Conservation (phyloP, 164 flowering plant genomes). For the Vitis amurensis region DNA sequence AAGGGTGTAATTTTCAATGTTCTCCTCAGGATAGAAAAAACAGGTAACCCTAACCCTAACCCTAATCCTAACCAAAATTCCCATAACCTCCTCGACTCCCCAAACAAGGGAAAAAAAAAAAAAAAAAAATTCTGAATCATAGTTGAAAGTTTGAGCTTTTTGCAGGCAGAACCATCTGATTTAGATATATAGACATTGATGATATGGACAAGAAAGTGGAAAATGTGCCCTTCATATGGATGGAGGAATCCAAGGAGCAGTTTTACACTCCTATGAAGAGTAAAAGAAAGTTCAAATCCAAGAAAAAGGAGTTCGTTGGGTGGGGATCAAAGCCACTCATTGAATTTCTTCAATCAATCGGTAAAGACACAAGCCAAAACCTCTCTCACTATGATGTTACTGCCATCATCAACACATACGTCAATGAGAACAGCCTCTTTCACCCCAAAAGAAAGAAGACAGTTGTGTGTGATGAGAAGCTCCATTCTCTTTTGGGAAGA, state of each 20-base stretch:
- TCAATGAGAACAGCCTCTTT: conserved; percentile 26
- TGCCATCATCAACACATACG: conserved; percentile 23
- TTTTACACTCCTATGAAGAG: neutral
- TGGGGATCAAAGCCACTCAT: conserved; percentile 45
- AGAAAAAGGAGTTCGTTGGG: conserved; percentile 33
- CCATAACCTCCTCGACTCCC: too few relatives aligned
- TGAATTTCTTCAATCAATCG: conserved; percentile 36
- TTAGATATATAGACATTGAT: too few relatives aligned
- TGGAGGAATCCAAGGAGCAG: conserved; percentile 13
- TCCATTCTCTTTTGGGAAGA: conserved; percentile 33
- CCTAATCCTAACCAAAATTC: too few relatives aligned
- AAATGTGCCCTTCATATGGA: conserved; percentile 9
- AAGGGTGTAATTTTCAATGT: too few relatives aligned
- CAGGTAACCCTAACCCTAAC: too few relatives aligned
- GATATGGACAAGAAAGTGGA: neutral
- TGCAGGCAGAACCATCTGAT: too few relatives aligned
- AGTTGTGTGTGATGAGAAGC: conserved; percentile 36
- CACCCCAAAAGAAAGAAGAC: conserved; percentile 37
- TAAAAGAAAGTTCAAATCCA: conserved; percentile 26
- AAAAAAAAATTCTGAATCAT: too few relatives aligned
- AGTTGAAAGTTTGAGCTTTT: too few relatives aligned
- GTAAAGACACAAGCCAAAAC: conserved; percentile 19
- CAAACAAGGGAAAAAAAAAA: too few relatives aligned
- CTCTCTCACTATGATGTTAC: conserved; percentile 32
- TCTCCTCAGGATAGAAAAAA: too few relatives aligned